phyloP scores from a whole-genome alignment of 305 asterid genomes.

The Fraxinus angustifolia region DNA sequence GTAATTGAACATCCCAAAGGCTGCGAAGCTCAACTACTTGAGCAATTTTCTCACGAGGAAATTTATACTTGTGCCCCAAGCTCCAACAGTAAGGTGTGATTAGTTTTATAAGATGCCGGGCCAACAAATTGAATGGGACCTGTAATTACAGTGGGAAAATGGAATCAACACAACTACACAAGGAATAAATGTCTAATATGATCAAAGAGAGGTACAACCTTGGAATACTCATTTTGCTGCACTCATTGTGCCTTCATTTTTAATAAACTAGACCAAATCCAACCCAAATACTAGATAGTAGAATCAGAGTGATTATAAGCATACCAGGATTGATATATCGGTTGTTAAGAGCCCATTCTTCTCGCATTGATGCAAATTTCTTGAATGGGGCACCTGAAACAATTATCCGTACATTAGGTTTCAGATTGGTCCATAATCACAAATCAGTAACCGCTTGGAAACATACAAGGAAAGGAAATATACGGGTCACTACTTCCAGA shows the following conservation, averaged over 20 bases:
- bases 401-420: not conserved
- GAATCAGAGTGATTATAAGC: not conserved
- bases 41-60: constrained; percentile 9
- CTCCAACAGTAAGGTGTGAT: constrained; percentile 84
- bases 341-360: constrained; percentile 89
- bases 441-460: not conserved
- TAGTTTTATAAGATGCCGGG: constrained; percentile 56
- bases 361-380: constrained; percentile 74
- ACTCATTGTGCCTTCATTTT: not conserved
- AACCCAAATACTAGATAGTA: not conserved
- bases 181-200: not conserved
- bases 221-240: not conserved
- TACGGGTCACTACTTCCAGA: not conserved
- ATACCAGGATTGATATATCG: constrained; percentile 81
- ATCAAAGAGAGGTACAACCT: not conserved
- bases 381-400: constrained; percentile 85
- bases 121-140: constrained; percentile 94
- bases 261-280: not conserved
- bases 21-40: constrained; percentile 6
- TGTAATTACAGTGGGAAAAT: constrained; percentile 23
- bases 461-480: not conserved
- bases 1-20: not conserved
- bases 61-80: constrained; percentile 57
- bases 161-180: not conserved
- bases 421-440: constrained; percentile 13